Conservation (phyloP, 805 yeast species). For the Blastobotrys attinorum region DNA sequence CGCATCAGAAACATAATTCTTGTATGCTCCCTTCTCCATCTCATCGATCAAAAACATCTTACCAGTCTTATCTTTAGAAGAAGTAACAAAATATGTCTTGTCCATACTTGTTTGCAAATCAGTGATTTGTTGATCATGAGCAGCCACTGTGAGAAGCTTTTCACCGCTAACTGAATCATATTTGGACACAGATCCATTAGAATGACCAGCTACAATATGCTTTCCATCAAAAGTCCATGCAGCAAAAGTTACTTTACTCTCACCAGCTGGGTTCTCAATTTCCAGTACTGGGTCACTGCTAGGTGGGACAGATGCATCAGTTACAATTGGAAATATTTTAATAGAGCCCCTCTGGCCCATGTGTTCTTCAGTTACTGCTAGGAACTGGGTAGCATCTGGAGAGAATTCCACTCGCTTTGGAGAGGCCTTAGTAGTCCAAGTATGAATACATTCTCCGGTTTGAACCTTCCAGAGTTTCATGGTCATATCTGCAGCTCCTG, state of each 20-base stretch:
- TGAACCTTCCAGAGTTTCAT: conserved; percentile 77
- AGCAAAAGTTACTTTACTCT: conserved; percentile 43
- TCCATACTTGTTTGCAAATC: conserved; percentile 89
- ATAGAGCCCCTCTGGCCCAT: conserved; percentile 84
- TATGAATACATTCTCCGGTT: conserved; percentile 66
- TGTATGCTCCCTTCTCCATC: conserved; percentile 46
- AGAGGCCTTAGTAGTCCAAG: conserved; percentile 75
- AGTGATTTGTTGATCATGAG: conserved; percentile 71
- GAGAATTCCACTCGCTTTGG: conserved; percentile 84
- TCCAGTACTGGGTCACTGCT: conserved; percentile 46
- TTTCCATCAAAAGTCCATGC: conserved; percentile 76
- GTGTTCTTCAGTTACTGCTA: conserved; percentile 81
- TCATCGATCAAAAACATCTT: conserved; percentile 70
- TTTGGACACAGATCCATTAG: conserved; percentile 77
- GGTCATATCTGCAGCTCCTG: conserved; percentile 87
- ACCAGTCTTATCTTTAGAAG: conserved; percentile 88
- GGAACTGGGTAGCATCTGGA: conserved; percentile 58
- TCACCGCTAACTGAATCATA: conserved; percentile 69
- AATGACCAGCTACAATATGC: conserved; percentile 78
- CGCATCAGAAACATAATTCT: conserved; percentile 77
- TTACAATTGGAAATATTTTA: conserved; percentile 53
- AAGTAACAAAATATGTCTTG: conserved; percentile 79
- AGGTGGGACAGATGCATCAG: conserved; percentile 37
- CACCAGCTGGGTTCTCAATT: conserved; percentile 50
- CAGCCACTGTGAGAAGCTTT: conserved; percentile 30